Conservation (phyloP, 1,139 yeast species). For the Geotrichum carabidarum region DNA sequence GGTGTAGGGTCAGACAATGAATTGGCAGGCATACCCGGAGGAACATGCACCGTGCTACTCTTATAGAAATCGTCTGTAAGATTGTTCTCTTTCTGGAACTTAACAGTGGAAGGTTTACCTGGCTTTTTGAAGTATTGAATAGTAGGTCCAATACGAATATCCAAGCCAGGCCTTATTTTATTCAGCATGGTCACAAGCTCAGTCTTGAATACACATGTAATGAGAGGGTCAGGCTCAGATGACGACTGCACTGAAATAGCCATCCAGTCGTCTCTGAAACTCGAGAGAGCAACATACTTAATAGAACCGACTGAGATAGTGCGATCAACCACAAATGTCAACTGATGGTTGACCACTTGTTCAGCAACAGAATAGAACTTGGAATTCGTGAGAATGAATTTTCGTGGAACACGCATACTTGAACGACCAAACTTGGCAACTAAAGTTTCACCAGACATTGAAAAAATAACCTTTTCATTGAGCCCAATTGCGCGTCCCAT, state of each 20-base stretch:
- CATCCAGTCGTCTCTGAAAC: constrained; percentile 87
- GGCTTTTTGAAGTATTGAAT: constrained; percentile 87
- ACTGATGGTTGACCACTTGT: constrained; percentile 64
- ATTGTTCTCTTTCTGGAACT: constrained; percentile 54
- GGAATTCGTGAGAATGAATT: constrained; percentile 61
- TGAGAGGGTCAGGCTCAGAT: constrained; percentile 69
- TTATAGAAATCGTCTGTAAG: constrained; percentile 72
- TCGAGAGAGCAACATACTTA: constrained; percentile 62
- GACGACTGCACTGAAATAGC: constrained; percentile 54
- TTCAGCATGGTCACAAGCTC: constrained; percentile 78
- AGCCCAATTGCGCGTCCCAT: constrained; percentile 58
- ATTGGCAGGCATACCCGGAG: constrained; percentile 70
- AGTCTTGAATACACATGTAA: constrained; percentile 81
- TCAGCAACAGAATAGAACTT: constrained; percentile 68
- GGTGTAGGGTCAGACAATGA: constrained; percentile 73
- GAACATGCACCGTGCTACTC: constrained; percentile 80
- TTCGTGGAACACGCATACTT: constrained; percentile 69
- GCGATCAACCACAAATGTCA: constrained; percentile 61
- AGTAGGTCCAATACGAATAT: constrained; percentile 64
- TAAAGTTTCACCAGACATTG: constrained; percentile 74
- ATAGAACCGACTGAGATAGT: constrained; percentile 58
- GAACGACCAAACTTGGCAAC: constrained; percentile 90
- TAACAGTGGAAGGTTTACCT: constrained; percentile 67
- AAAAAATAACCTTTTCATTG: constrained; percentile 66
- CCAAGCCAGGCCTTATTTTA: constrained; percentile 53